A percentile compares a stretch with the other conserved stretches of the same genome.
These are phyloP conservation scores for Dactylellina sp. DNA, from an alignment of 2,329 filamentous ascomycete species.

Conservation along the genomic window DNA sequence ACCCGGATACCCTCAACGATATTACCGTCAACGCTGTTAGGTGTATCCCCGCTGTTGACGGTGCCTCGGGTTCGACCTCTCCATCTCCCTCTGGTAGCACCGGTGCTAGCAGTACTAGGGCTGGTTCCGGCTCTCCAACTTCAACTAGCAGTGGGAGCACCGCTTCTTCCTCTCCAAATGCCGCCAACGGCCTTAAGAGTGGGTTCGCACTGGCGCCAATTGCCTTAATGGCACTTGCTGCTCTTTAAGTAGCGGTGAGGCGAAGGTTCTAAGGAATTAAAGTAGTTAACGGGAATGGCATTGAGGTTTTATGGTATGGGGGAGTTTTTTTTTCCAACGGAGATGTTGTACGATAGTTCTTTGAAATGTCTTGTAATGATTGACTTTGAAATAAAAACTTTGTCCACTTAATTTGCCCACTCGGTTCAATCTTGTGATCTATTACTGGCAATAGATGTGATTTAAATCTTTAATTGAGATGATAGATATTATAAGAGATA, in stretches of 20 bases:
- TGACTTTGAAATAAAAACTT: neutral
- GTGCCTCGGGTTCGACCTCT: neutral
- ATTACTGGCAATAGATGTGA: no score
- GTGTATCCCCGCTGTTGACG: conserved; percentile 25
- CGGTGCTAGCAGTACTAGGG: neutral
- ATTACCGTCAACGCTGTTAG: conserved; percentile 19
- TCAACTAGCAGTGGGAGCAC: conserved; percentile 11
- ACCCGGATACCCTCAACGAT: conserved; percentile 23
- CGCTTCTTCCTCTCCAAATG: conserved; percentile 23
- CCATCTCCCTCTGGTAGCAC: neutral
- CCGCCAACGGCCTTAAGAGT: conserved; percentile 14
- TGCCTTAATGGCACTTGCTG: conserved; percentile 33
- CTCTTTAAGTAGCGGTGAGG: conserved; percentile 21
- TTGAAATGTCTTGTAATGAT: conserved; percentile 17
- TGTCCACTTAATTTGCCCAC: no score
- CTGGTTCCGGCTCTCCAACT: conserved; percentile 7
- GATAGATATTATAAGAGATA: no score
- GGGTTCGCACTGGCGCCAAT: conserved; percentile 31
- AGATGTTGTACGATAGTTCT: conserved; percentile 23
- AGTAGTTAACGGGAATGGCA: no score
- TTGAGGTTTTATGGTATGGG: neutral
- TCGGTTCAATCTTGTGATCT: no score
- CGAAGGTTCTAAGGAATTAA: no score
- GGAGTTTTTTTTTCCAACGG: neutral
- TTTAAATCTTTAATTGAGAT: no score